These are phyloP conservation scores for Ascochyta lentis DNA, from an alignment of 2,329 filamentous ascomycete genomes.

Conservation along the genomic window DNA sequence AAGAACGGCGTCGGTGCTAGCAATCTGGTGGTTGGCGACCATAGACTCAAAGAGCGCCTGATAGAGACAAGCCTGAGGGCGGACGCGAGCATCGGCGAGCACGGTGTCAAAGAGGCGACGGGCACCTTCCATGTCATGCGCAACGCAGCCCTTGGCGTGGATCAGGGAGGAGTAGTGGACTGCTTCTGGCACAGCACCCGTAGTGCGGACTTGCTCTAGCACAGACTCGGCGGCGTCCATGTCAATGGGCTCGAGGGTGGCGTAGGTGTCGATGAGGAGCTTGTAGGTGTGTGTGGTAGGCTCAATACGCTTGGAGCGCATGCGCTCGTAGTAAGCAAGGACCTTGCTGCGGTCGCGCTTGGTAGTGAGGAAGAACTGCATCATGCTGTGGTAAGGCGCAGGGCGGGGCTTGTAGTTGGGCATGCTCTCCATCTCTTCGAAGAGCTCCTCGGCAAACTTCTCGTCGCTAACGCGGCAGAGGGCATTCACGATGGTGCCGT, in stretches of 20 bases:
- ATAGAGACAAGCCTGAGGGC: constrained; percentile 84
- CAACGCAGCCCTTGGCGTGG: constrained; percentile 91
- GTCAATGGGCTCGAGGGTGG: constrained; percentile 89
- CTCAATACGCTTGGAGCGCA: constrained; percentile 84
- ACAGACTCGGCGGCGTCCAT: constrained; percentile 87
- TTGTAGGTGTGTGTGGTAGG: constrained; percentile 98
- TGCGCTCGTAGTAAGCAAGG: constrained; percentile 91
- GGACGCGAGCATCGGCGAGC: constrained; percentile 69
- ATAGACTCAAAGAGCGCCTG: constrained; percentile 97
- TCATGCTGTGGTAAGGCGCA: constrained; percentile 98
- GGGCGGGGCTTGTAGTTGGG: constrained; percentile 98
- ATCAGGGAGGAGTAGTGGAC: constrained; percentile 96
- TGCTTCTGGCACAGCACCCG: constrained; percentile 80
- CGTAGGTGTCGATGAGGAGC: constrained; percentile 92
- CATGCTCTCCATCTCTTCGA: constrained; percentile 99
- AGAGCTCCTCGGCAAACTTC: constrained; percentile 95
- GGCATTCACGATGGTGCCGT: constrained; percentile 97
- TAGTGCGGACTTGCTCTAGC: constrained; percentile 75
- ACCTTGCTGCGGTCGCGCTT: constrained; percentile 97
- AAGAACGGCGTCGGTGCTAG: constrained; percentile 73
- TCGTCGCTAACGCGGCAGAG: constrained; percentile 97
- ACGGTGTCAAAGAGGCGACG: constrained; percentile 83
- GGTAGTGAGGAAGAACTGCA: constrained; percentile 98
- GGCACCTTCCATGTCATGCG: constrained; percentile 88
- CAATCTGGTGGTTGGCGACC: constrained; percentile 90